These are phyloP conservation scores for Bonia amplexicaulis DNA, from an alignment of 176 grass and related monocot genomes.

Conservation along the genomic window DNA sequence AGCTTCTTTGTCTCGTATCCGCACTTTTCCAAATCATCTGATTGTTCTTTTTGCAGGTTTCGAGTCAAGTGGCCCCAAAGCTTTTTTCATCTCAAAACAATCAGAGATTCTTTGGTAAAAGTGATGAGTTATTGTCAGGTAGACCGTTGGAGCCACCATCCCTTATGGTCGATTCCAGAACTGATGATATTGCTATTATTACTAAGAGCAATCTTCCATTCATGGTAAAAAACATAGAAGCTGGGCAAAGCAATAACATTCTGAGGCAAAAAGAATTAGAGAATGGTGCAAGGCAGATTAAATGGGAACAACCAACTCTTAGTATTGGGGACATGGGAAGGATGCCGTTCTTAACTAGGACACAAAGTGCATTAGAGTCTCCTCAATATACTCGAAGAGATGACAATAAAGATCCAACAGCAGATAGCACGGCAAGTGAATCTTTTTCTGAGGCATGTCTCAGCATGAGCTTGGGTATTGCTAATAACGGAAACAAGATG, in stretches of 20 bases:
- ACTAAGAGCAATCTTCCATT: conserved; percentile 36
- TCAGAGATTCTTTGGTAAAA: conserved; percentile 49
- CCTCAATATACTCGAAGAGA: conserved; percentile 53
- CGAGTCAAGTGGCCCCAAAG: conserved; percentile 49
- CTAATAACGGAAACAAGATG: conserved; percentile 52
- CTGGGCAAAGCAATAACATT: conserved; percentile 53
- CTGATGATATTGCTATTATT: conserved; percentile 43
- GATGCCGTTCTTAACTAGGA: conserved; percentile 59
- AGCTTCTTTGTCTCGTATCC: conserved; percentile 42
- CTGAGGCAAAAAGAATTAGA: conserved; percentile 56
- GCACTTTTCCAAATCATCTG: conserved; percentile 19
- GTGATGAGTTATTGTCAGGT: conserved; percentile 31
- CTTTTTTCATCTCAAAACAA: conserved; percentile 59
- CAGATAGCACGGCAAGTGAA: conserved; percentile 56
- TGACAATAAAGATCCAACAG: conserved; percentile 50
- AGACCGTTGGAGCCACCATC: conserved; percentile 40
- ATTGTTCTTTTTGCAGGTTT: conserved; percentile 50
- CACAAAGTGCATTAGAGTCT: conserved; percentile 56
- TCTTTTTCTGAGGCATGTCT: conserved; percentile 69
- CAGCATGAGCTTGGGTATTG: conserved; percentile 70
- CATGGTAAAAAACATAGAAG: conserved; percentile 51
- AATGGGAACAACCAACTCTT: conserved; percentile 69
- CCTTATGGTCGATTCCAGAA: conserved; percentile 42
- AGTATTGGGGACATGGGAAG: conserved; percentile 45
- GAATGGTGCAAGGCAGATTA: conserved; percentile 54